Percentiles rank a stretch among this genome's conserved stretches.
phyloP scores from a whole-genome alignment of 1,139 yeast genomes.

The Geotrichum carabidarum region DNA sequence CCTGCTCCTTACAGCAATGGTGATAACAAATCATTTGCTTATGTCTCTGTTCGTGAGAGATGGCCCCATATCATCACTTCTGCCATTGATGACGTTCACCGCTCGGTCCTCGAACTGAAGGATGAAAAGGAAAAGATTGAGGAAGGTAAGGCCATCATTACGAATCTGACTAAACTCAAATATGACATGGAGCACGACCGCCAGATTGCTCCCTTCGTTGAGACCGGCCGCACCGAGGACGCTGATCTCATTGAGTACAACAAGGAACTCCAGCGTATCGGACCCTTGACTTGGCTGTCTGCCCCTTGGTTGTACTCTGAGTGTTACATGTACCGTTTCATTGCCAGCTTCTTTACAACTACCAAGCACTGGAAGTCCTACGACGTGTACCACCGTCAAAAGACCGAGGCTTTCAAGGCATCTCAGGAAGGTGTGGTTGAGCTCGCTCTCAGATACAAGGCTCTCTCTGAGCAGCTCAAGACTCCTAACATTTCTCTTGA shows the following conservation, averaged over 20 bases:
- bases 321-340: conserved; percentile 70
- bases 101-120: conserved; percentile 32
- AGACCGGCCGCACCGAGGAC: conserved; percentile 25
- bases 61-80: conserved; percentile 83
- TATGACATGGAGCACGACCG: conserved; percentile 35
- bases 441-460: conserved; percentile 64
- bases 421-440: conserved; percentile 78
- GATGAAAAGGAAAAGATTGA: conserved; percentile 28
- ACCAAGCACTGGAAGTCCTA: conserved; percentile 49
- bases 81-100: conserved; percentile 55
- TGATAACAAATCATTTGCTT: conserved; percentile 75
- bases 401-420: conserved; percentile 67
- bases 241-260: conserved; percentile 36
- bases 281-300: conserved; percentile 58
- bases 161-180: conserved; percentile 36
- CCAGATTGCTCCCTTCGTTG: conserved; percentile 26
- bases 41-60: conserved; percentile 67
- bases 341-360: conserved; percentile 47
- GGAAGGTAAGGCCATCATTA: conserved; percentile 38
- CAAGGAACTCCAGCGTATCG: conserved; percentile 42
- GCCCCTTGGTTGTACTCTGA: conserved; percentile 93
- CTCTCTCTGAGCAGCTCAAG: conserved; percentile 42
- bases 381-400: conserved; percentile 69
- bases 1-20: conserved; percentile 46
- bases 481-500: conserved; percentile 40